phyloP scores from a whole-genome alignment of 768 basidiomycete genomes.

The Cyclocybe cylindracea region DNA sequence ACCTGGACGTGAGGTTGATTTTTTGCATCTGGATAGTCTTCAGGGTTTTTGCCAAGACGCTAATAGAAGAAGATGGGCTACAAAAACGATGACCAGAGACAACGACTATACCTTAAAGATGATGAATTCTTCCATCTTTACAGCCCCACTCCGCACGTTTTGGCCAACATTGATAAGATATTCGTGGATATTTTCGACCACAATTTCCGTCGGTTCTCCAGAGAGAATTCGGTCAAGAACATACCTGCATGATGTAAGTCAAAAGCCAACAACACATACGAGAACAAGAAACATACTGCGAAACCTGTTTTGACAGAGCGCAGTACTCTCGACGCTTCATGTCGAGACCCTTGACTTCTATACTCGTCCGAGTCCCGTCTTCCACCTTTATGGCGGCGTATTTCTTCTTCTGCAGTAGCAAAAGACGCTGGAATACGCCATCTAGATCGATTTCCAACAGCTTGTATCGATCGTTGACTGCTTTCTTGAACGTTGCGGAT shows the following conservation, averaged over 20 bases:
- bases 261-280: neutral
- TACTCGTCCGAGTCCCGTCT: constrained; percentile 70
- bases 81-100: neutral
- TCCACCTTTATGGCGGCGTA: constrained; percentile 97
- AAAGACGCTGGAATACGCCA: constrained; percentile 86
- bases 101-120: constrained; percentile 76
- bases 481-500: constrained; percentile 90
- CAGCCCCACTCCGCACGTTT: constrained; percentile 73
- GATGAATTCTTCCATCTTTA: constrained; percentile 92
- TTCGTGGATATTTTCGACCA: constrained; percentile 91
- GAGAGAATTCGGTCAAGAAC: constrained; percentile 90
- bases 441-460: constrained; percentile 97
- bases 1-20: constrained; percentile 97
- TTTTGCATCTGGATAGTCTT: constrained; percentile 96
- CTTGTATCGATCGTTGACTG: constrained; percentile 93
- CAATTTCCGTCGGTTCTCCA: constrained; percentile 86
- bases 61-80: constrained; percentile 28
- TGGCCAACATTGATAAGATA: constrained; percentile 79
- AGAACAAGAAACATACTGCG: constrained; percentile 62
- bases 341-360: constrained; percentile 95
- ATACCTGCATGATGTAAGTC: constrained; percentile 52
- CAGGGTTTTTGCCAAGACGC: constrained; percentile 95
- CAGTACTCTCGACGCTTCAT: constrained; percentile 99
- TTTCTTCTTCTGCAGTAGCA: constrained; percentile 98
- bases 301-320: constrained; percentile 86